These are phyloP conservation scores for Zymoseptoria crescenta DNA, from an alignment of 2,329 filamentous ascomycete species.

Conservation along the genomic window DNA sequence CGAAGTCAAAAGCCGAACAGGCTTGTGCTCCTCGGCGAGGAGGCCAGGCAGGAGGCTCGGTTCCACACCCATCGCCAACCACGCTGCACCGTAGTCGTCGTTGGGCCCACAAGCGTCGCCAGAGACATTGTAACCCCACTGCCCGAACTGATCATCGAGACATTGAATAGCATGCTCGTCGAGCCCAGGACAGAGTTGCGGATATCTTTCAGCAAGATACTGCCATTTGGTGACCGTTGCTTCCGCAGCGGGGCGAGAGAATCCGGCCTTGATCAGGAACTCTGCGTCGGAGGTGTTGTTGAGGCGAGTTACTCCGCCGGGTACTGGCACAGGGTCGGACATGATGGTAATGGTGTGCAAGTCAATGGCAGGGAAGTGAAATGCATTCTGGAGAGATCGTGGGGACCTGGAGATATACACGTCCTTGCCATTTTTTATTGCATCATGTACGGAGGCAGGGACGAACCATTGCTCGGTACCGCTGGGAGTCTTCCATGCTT, in stretches of 20 bases:
- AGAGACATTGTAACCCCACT: no score
- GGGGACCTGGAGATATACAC: background rate
- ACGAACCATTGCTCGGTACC: background rate
- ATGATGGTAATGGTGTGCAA: background rate
- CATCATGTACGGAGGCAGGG: background rate
- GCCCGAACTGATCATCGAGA: background rate
- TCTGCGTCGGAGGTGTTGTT: background rate
- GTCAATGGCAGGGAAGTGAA: background rate
- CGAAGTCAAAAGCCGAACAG: background rate
- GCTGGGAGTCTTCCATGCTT: background rate
- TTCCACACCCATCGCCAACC: background rate
- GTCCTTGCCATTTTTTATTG: background rate
- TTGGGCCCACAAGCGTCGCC: background rate
- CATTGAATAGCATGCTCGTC: background rate
- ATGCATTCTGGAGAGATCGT: background rate
- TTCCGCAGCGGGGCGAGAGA: background rate
- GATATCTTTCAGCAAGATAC: background rate
- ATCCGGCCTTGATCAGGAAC: background rate
- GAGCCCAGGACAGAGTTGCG: no score
- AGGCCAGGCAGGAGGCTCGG: background rate
- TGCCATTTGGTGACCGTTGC: background rate
- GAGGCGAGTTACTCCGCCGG: no score
- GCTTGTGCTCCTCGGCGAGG: background rate
- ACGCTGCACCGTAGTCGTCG: background rate
- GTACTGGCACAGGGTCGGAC: no score